Base-by-base conservation (phyloP, 148 eudicot genomes). In the Camellia lanceoleosa region DNA sequence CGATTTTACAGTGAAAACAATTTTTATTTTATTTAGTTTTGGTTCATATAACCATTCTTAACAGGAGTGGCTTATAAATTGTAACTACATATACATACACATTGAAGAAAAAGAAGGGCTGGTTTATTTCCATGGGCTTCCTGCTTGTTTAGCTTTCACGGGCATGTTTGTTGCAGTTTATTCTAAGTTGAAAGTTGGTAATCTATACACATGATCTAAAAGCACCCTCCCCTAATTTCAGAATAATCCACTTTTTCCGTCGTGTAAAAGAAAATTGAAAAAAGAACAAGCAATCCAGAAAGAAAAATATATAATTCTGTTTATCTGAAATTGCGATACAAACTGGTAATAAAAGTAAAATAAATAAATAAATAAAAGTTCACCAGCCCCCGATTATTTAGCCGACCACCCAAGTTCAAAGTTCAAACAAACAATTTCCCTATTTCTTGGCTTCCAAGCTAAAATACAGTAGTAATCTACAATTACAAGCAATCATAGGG, bases 401-500 rank as follows among this genome's bases (percentile, higher is more conserved):
- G 9, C 51, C 5, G 73, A 67, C 73, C 8, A 11, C 18, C 42
- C 18, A 41, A n/a, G 30, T 19, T 55, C 47, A 38, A 52, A 52
- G 30, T 19, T 55, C 47, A 38, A 52, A 52, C 12, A 77, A 72
- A 78, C 11, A 55, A 67, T 41, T 18, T 41, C 10, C 46, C 49
- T 2, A 49, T 49, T 4, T 51, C 42, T 5, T 16, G 47, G 20
- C 52, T 15, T 77, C 15, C 10, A 30, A 64, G 13, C 47, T 7
- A 38, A 23, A 16, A 68, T 52, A 68, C 74, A 67, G 52, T 3
- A 38, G 5, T 7, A 75, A 0, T 58, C 23, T 56, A 65, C 68
- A 65, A 38, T 42, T 44, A 66, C 82, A 56, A 42, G 42, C 38
- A 5, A 60, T 91, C 89, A 95, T 12, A 93, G 83, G 51, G 97